Conservation (phyloP, 2,329 filamentous ascomycete species). For the Penicillium paneum region DNA sequence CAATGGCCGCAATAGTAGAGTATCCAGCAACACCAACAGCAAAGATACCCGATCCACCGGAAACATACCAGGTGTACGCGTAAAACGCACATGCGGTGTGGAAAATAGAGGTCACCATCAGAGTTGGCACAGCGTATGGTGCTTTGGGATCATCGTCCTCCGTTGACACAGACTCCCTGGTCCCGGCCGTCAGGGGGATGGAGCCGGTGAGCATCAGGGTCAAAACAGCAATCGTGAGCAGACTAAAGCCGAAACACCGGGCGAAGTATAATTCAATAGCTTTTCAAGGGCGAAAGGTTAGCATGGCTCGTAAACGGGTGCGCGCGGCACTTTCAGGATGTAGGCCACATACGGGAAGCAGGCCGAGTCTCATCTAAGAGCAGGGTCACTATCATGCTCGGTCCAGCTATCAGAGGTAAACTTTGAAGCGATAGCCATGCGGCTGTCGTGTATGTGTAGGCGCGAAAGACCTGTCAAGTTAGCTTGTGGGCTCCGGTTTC, state of each 20-base stretch:
- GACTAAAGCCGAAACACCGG: conserved; percentile 65
- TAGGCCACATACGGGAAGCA: conserved; percentile 48
- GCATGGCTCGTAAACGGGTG: neutral
- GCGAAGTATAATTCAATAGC: conserved; percentile 71
- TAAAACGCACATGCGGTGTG: conserved; percentile 63
- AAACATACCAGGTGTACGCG: conserved; percentile 65
- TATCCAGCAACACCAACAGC: conserved; percentile 59
- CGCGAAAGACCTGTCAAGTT: conserved; percentile 40
- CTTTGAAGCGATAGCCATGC: conserved; percentile 47
- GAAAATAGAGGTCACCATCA: conserved; percentile 65
- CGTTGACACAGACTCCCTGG: conserved; percentile 41
- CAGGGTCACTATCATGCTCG: conserved; percentile 60
- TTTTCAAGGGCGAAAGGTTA: conserved; percentile 27
- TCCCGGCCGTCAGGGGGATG: conserved; percentile 60
- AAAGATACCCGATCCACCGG: conserved; percentile 56
- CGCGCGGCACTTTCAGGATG: neutral
- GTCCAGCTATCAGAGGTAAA: conserved; percentile 56
- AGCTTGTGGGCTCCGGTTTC: conserved; percentile 10
- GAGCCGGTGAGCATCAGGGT: conserved; percentile 68
- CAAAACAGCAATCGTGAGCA: conserved; percentile 62
- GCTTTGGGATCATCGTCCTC: conserved; percentile 50
- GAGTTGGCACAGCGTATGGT: conserved; percentile 63
- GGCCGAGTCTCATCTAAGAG: conserved; percentile 57
- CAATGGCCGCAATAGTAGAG: conserved; percentile 57
- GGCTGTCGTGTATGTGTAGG: conserved; percentile 46